Base-by-base conservation (phyloP, 805 yeast genomes). In the Debaryomyces tyrocola region DNA sequence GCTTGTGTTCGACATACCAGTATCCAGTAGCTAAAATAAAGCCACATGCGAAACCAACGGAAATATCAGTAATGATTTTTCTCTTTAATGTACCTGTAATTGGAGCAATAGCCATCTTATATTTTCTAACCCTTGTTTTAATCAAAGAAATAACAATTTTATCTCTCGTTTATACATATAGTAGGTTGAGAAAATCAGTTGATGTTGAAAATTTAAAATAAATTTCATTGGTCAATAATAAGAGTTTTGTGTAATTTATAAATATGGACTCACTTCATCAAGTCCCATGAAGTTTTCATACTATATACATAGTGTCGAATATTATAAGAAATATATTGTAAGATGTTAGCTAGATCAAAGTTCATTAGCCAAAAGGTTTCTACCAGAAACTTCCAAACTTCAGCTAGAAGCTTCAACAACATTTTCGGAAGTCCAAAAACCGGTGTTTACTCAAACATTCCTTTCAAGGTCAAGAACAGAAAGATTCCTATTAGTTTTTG, bases 381-480 rank as follows among this genome's bases (percentile, higher is more conserved):
- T 41, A 33, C 17, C 42, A 70, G 77, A 66, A 54, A 58, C 54
- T 71, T 90, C 56, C 70, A 85, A 54, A 55, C 67, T 40, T 62
- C 85, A 47, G 65, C 74, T 58, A 67, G 65, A 52, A 51, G 55
- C 41, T 53, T 64, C 63, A 63, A 59, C 58, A 62, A 61, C 43
- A 54, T 68, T 40, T 69, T 56, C 55, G 77, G 77, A 38, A 45
- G 69, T 38, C 76, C 77, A 41, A 62, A 67, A 55, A 54, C 54
- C 45, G 97, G 97, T 63, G 84, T 85, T 40, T 94, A 94, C 84
- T 77, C 86, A 62, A 92, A 94, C 82, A 65, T 92, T 54, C 99
- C 99, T 56, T 94, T 92, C 83, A 83, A 83, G 79, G 96, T 92
- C 53, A 90, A 90, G 80, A 78, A 84, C 82, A 90, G 96, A 80